Percentiles rank a stretch among this genome's conserved stretches.
These are phyloP conservation scores for Aspergillus affinis DNA, from an alignment of 495 filamentous ascomycete species.

Conservation along the genomic window DNA sequence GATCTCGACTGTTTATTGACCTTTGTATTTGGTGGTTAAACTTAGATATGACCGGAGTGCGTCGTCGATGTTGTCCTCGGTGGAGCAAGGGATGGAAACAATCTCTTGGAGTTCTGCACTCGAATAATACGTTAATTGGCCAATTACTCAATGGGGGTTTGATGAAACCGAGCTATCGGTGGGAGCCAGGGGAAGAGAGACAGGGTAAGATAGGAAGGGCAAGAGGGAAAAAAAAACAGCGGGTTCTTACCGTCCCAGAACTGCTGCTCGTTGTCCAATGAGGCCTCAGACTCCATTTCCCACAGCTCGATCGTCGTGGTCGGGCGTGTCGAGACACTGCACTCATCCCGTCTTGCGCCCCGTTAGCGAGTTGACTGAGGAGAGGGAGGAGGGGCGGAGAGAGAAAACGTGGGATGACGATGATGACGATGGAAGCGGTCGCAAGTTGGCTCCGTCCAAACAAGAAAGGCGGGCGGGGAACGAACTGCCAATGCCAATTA, in stretches of 20 bases:
- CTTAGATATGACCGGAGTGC: constrained; percentile 79
- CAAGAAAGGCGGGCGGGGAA: not conserved
- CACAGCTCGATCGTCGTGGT: constrained; percentile 42
- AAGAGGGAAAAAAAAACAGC: constrained; percentile 2
- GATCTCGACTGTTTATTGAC: constrained; percentile 29
- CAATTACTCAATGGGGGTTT: not conserved
- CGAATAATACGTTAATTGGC: constrained; percentile 12
- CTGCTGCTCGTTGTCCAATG: constrained; percentile 82
- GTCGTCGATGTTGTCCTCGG: constrained; percentile 81
- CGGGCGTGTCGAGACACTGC: constrained; percentile 33
- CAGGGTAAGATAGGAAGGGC: not conserved
- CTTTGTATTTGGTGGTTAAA: constrained; percentile 74
- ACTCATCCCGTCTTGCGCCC: constrained; percentile 43
- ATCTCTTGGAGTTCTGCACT: constrained; percentile 76
- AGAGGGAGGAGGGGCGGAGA: constrained; percentile 12
- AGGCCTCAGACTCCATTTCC: constrained; percentile 59
- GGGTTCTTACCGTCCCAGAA: constrained; percentile 81
- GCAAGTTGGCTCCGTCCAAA: not conserved
- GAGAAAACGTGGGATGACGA: constrained; percentile 4
- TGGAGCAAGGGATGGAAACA: constrained; percentile 67
- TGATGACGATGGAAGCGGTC: not conserved
- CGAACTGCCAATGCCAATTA: not conserved
- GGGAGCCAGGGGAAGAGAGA: not conserved
- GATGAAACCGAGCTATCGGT: not conserved
- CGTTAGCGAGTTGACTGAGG: constrained; percentile 8